Evolutionary conservation across 1,139 yeast genomes (phyloP), one percentile per base, ranked within the genome.

Genomic region (Taphrina deformans): DNA sequence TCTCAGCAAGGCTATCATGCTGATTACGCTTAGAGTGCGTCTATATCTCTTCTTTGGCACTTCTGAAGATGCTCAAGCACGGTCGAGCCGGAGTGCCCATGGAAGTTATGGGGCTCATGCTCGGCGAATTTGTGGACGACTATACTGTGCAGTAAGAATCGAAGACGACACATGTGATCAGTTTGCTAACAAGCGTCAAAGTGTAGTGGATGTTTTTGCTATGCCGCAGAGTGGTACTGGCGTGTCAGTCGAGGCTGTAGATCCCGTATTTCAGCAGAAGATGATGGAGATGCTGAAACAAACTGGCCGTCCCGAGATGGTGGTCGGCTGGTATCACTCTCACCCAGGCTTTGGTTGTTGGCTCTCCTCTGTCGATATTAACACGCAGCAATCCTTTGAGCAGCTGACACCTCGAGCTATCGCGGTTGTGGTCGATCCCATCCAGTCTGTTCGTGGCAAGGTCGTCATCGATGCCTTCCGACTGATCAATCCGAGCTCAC

Each of bases 341-440:
- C 99, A 93, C 78, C 99, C 99, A 1, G 99, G 99, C 23, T 93
- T 92, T 75, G 99, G 99, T n/a, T 93, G 99, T 79, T 93, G 99
- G 98, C 82, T 93, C 72, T 91, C 97, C 6, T 86, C 95, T 26
- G 98, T 93, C 48, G 99, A 93, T 83, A 96, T 95, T 67, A 91
- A 91, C 75, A 93, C 99, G 1, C 99, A 93, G 74, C 97, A 93
- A 75, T 89, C 96, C 53, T 95, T 93, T 76, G 99, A 93, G 75
- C 98, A 92, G 77, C 85, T 95, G 75, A 92, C 92, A 75, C 88
- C 86, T 71, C 82, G 98, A 72, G 96, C 98, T 0, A 98, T 93
- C 50, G 99, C 99, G 0, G 98, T 93, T 52, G 99, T 93, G 53
- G 87, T 93, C 70, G 99, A 93, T 77, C 99, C 99, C 53, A 90